Base-by-base conservation (phyloP, 371 early-diverging fungal species). In the Syncephalastrum racemosum region DNA sequence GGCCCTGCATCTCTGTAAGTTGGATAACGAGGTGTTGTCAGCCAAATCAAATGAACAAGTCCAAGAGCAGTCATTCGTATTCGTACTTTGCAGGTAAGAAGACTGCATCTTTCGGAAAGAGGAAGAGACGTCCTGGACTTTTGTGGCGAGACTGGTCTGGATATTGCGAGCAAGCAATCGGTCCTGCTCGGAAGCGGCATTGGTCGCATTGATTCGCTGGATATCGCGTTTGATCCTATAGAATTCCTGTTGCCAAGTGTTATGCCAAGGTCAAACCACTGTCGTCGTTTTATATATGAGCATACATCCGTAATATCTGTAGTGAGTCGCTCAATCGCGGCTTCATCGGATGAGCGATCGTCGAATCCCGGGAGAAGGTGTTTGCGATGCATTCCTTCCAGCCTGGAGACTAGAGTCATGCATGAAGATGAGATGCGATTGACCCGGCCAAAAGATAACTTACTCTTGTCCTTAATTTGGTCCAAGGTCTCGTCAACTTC, bases 361-460 rank as follows among this genome's bases (percentile, higher is more conserved):
- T 95, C 93, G 60, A 98, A 97, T 23, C 96, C 96, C 16, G 97
- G 96, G 48, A 97, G 67, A 18, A 96, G 70, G 64, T 95, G 91
- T 63, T 91, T 90, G 57, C 90, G 88, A 74, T 98, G 95, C 79
- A 95, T 81, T 14, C 68, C 79, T 46, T 95, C 89, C n/a, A 98
- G 79, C 22, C 80, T 83, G 54, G 75, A 74, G n/a, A 95, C 92
- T 94, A 68, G n/a, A 15, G 0, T 5, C 12, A 8, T 31, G 36
- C n/a, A 41, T 3, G 44, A 7, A 46, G 48, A 54, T 45, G 14
- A 42, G 13, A 40, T 20, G 22, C 31, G 42, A 23, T 15, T 50
- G 47, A 31, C 50, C 41, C 40, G 12, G 49, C 16, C 39, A 23
- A 4, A 3, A 43, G 7, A 0, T 15, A 8, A 15, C 74, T 42